Conservation (phyloP, 805 yeast genomes). For the Kurtzmaniella fragi region DNA sequence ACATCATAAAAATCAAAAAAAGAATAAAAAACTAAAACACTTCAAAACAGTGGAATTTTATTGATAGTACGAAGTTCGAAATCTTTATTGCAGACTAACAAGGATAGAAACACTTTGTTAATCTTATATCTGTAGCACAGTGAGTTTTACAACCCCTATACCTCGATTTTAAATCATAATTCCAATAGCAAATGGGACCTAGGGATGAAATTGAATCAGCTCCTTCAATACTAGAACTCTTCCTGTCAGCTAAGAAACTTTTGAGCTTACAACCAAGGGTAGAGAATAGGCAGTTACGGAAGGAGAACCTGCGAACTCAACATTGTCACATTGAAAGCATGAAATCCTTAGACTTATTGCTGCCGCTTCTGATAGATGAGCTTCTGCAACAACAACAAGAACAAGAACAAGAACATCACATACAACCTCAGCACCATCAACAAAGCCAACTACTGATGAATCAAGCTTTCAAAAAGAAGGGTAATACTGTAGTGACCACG, state of each 20-base stretch:
- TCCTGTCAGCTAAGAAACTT: conserved; percentile 36
- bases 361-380: conserved; percentile 37
- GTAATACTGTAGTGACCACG: background rate
- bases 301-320: conserved; percentile 26
- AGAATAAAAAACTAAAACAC: too few species aligned
- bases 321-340: conserved; percentile 8
- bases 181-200: background rate
- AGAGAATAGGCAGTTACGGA: conserved; percentile 33
- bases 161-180: too few species aligned
- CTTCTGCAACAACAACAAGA: background rate
- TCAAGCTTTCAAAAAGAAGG: background rate
- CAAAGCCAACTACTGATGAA: conserved; percentile 1
- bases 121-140: too few species aligned
- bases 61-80: too few species aligned
- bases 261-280: conserved; percentile 35
- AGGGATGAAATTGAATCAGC: conserved; percentile 4
- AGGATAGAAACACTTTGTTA: too few species aligned
- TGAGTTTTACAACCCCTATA: too few species aligned
- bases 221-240: conserved; percentile 38
- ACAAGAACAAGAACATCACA: background rate
- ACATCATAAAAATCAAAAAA: too few species aligned
- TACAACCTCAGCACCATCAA: background rate
- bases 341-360: conserved; percentile 31
- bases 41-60: too few species aligned
- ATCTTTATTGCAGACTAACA: too few species aligned